Evolutionary conservation across 176 grass and related monocot genomes (phyloP).

Genomic region (Coix lacrymajobi): DNA sequence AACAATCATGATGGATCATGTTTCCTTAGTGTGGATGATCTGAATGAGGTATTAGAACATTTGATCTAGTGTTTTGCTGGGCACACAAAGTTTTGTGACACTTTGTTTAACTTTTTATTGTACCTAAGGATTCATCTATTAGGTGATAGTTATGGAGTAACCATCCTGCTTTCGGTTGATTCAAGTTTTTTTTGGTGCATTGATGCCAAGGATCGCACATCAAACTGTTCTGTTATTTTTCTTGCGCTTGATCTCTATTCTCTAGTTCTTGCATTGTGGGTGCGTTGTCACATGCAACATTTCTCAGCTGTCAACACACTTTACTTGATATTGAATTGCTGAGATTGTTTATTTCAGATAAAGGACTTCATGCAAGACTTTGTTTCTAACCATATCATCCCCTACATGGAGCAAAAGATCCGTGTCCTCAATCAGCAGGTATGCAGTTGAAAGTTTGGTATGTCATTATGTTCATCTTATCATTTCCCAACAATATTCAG

Average conservation of each 20-base stretch:
- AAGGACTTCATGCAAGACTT: constrained; percentile 98
- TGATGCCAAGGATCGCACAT: neutral
- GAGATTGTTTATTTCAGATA: constrained; percentile 55
- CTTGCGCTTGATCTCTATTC: neutral
- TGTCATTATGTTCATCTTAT: constrained; percentile 8
- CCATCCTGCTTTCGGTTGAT: constrained; percentile 6
- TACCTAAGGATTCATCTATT: neutral
- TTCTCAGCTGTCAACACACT: neutral
- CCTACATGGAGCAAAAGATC: constrained; percentile 98
- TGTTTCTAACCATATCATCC: constrained; percentile 91
- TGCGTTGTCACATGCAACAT: neutral
- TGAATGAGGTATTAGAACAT: constrained; percentile 70
- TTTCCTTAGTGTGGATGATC: constrained; percentile 78
- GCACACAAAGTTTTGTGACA: neutral
- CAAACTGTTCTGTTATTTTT: neutral
- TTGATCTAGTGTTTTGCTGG: constrained; percentile 10
- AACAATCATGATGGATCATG: constrained; percentile 44
- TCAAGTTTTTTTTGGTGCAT: neutral
- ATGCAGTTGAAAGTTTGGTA: constrained; percentile 10
- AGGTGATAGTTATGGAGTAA: neutral
- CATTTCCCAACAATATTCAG: constrained; percentile 11
- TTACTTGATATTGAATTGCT: neutral
- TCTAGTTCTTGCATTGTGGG: neutral
- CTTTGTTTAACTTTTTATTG: neutral
- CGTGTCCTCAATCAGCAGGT: constrained; percentile 97